Conservation (phyloP, 177 flowering plant genomes). For the Vitis hybrid region DNA sequence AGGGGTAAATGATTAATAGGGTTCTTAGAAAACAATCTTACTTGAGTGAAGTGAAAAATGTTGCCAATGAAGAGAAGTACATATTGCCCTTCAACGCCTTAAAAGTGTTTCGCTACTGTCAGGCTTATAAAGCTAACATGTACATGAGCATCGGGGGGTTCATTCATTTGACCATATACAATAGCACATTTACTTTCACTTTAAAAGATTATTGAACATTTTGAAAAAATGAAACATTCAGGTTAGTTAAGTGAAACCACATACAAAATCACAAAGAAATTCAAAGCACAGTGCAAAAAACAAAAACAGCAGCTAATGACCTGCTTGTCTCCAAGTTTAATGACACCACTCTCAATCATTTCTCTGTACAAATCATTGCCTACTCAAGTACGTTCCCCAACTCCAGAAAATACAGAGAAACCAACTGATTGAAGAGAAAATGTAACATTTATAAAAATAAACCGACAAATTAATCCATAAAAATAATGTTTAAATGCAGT, state of each 20-base stretch:
- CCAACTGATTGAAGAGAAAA: constrained; percentile 61
- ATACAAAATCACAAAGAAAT: no score
- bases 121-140: constrained; percentile 96
- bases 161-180: constrained; percentile 98
- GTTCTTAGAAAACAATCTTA: constrained; percentile 19
- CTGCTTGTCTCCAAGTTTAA: constrained; percentile 94
- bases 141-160: constrained; percentile 98
- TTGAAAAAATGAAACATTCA: no score
- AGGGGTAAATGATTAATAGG: no score
- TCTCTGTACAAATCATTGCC: constrained; percentile 94
- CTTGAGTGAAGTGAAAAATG: constrained; percentile 96
- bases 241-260: no score
- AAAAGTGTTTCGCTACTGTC: constrained; percentile 92
- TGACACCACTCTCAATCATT: constrained; percentile 99
- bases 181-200: constrained; percentile 94
- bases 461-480: not conserved
- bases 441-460: not conserved
- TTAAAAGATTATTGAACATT: constrained; percentile 23
- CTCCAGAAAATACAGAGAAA: constrained; percentile 98
- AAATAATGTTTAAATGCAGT: not conserved
- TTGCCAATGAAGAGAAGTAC: constrained; percentile 97
- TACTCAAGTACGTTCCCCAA: constrained; percentile 97
- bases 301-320: constrained; percentile 19
- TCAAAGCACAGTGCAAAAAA: not conserved
- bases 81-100: constrained; percentile 97